Base-by-base conservation (phyloP, 2,329 filamentous ascomycete species). In the Phyllachora maydis region DNA sequence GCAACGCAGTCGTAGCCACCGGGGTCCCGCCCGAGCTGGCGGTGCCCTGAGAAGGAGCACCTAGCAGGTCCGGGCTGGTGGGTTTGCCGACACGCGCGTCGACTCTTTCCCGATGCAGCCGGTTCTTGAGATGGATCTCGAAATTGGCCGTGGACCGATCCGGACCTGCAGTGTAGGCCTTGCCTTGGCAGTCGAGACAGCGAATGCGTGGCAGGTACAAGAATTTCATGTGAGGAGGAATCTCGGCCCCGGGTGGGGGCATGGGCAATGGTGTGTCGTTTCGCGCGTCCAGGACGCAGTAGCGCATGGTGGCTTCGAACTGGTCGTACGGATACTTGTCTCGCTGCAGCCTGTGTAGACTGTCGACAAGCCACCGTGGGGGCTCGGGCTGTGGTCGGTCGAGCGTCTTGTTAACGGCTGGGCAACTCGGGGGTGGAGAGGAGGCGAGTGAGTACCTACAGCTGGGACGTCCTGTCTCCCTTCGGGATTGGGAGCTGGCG, bases 261-360 rank as follows among this genome's bases (percentile, higher is more conserved):
- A 42, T 49, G 18, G 68, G 54, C 23, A 76, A 59, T 12, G 70
- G 65, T 11, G 63, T 50, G 30, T 74, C 66, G 3, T 76, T 83
- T 23, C 64, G 56, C 8, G 63, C 64, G 43, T 91, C 74, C 31
- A 92, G 65, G 28, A 76, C 71, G 13, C 69, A 78, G 47, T 90
- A 83, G 30, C 82, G 79, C 88, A 98, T 98, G 12, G 74, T 65
- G 25, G 71, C 75, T 46, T 92, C 81, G 43, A 95, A 95, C 15
- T 65, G 62, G 44, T 93, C 82, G 36, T 73, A 65, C 4, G 77
- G 73, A 39, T 92, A 85, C 29, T 59, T 55, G n/a, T n/a, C n/a
- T n/a, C n/a, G n/a, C n/a, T n/a, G n/a, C n/a, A n/a, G n/a, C 34
- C 68, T 68, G 35, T 55, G 54, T 27, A 95, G 64, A 13, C 68